Base-by-base conservation (phyloP, 495 filamentous ascomycete species). In the Lineolata rhizophorae region DNA sequence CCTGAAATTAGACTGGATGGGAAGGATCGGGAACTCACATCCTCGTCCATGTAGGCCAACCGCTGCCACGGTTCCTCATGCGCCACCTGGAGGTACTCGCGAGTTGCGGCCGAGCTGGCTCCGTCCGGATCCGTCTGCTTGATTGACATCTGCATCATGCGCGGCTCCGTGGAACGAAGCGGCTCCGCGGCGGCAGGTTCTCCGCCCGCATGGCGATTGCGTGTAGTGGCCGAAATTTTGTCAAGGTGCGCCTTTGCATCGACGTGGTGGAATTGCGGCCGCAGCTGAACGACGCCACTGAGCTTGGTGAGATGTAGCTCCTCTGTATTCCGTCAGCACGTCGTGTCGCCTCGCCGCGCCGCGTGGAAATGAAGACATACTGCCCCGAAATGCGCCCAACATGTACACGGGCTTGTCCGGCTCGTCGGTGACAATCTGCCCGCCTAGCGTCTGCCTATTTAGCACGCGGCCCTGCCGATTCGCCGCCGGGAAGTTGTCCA, bases 251-350 rank as follows among this genome's bases (percentile, higher is more conserved):
- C 53, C 27, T 64, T 31, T 0, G 78, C 76, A 48, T 83, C 78
- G 16, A 83, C 44, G 46, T 84, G 76, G 41, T 75, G 67, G 38
- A 78, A 66, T 39, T 82, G 71, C 3, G 78, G 72, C 3, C 74
- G 65, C 41, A 84, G 55, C 47, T 81, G 74, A 10, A 76, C 72
- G 12, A 79, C 65, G 0, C 70, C 69, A 16, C 64, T 58, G 27
- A 82, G 57, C 4, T 64, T 63, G 0, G 67, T 76, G n/a, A 81
- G 54, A 49, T 79, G 70, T 3, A 79, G 46, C 41, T 76, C 64
- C 35, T 67, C 70, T 76, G 32, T 3, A 8, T 13, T n/a, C 22
- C 6, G 22, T 25, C 6, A 25, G 22, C 22, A n/a, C n/a, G n/a
- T n/a, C n/a, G n/a, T n/a, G n/a, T n/a, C n/a, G n/a, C n/a, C n/a